phyloP scores from a whole-genome alignment of 2,329 filamentous ascomycete species.

The Plectosphaerella cucumerina region DNA sequence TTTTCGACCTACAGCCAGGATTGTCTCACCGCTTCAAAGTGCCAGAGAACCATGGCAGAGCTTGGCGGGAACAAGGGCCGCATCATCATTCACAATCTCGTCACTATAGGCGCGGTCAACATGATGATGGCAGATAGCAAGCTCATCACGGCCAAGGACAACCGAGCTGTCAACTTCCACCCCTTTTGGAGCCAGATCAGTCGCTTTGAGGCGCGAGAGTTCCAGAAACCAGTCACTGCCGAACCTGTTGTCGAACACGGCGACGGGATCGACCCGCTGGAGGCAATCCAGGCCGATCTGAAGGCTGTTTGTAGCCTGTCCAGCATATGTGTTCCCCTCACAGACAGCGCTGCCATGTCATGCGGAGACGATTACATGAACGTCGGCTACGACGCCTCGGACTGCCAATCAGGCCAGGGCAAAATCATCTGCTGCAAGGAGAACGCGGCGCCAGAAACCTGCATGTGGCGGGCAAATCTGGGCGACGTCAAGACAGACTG shows the following conservation, averaged over 20 bases:
- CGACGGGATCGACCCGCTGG: neutral
- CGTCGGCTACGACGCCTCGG: neutral
- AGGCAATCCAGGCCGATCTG: neutral
- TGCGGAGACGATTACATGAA: neutral
- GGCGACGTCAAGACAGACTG: neutral
- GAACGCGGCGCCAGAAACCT: neutral
- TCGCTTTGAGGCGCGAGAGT: neutral
- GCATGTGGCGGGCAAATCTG: neutral
- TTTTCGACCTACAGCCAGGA: too few relatives aligned
- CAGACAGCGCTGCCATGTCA: neutral
- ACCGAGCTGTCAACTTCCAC: constrained; percentile 20
- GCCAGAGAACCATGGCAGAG: neutral
- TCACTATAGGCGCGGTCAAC: constrained; percentile 26
- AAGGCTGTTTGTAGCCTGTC: neutral
- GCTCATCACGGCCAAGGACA: constrained; percentile 19
- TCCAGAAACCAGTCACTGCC: neutral
- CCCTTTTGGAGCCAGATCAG: constrained; percentile 22
- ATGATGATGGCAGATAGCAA: constrained; percentile 19
- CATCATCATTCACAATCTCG: constrained; percentile 14
- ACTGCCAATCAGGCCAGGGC: neutral
- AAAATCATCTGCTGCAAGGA: neutral
- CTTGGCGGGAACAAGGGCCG: neutral
- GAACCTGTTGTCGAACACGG: neutral
- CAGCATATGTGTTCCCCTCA: neutral
- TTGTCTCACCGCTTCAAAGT: too few relatives aligned